phyloP scores from a whole-genome alignment of 306 rosid species.

The Cicer chorassanicum region DNA sequence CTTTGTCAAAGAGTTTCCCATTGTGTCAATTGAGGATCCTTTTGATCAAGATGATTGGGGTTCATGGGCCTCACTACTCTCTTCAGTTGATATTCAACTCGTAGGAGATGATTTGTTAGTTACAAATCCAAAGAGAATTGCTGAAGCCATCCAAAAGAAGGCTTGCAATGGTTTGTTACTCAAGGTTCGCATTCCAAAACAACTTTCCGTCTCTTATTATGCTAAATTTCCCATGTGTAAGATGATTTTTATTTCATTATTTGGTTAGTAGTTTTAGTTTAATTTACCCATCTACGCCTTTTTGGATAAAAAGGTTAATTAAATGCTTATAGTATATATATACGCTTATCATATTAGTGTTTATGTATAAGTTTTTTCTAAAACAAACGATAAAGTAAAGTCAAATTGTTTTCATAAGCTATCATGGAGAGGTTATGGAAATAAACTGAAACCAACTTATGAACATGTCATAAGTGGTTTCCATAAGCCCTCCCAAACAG shows the following conservation, averaged over 20 bases:
- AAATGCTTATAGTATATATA: too few species aligned
- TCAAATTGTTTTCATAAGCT: too few species aligned
- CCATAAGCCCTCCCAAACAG: too few species aligned
- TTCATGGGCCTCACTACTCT: constrained; percentile 88
- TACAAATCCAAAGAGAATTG: constrained; percentile 90
- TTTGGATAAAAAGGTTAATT: too few species aligned
- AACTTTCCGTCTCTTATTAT: constrained; percentile 6
- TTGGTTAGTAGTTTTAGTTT: constrained; percentile 3
- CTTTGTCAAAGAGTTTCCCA: constrained; percentile 87
- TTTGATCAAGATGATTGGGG: constrained; percentile 99
- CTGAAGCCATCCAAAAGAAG: constrained; percentile 85
- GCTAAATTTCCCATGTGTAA: constrained; percentile 7
- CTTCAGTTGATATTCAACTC: constrained; percentile 88
- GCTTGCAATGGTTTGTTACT: constrained; percentile 95
- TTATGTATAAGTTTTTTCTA: too few species aligned
- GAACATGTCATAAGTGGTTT: too few species aligned
- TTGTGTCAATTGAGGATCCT: constrained; percentile 97
- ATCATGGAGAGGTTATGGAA: too few species aligned
- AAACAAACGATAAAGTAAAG: too few species aligned
- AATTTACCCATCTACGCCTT: not conserved
- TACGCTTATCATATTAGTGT: too few species aligned
- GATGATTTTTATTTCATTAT: constrained; percentile 4
- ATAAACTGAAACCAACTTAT: too few species aligned
- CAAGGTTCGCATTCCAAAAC: constrained; percentile 59
- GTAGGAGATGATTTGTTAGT: constrained; percentile 98